Evolutionary conservation across 2,329 filamentous ascomycete species (phyloP).

Genomic region (Neocatenulostroma microsporum): DNA sequence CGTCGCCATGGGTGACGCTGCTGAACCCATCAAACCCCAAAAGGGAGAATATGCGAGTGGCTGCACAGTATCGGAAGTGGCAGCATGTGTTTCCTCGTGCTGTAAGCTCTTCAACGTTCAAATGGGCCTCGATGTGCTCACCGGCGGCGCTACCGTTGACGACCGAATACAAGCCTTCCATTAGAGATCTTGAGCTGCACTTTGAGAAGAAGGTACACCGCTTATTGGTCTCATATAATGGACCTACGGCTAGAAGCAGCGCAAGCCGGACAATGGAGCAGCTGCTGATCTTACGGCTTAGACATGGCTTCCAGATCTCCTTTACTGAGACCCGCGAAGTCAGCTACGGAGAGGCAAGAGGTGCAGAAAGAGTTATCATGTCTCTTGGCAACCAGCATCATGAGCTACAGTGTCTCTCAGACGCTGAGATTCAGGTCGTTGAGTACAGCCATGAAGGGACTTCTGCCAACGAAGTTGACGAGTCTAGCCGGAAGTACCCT

Average conservation of each 20-base stretch:
- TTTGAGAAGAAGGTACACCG: constrained; percentile 52
- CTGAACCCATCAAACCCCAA: constrained; percentile 90
- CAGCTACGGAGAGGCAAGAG: background rate
- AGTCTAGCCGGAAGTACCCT: constrained; percentile 6
- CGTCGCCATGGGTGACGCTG: constrained; percentile 86
- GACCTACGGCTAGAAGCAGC: too few species aligned
- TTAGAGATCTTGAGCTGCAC: constrained; percentile 71
- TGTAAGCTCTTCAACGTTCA: constrained; percentile 76
- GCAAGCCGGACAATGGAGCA: too few species aligned
- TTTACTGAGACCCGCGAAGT: constrained; percentile 9
- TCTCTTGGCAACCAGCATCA: constrained; percentile 89
- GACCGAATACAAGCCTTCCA: constrained; percentile 85
- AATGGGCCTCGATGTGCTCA: constrained; percentile 93
- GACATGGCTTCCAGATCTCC: constrained; percentile 91
- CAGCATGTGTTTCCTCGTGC: constrained; percentile 91
- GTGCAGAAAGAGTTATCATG: constrained; percentile 66
- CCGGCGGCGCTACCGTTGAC: constrained; percentile 88
- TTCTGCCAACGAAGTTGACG: too few species aligned
- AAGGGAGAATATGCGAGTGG: constrained; percentile 60
- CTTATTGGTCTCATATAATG: constrained; percentile 70
- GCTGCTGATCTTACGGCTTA: constrained; percentile 76
- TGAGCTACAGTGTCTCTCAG: constrained; percentile 77
- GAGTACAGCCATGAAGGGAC: constrained; percentile 59
- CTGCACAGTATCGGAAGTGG: constrained; percentile 83
- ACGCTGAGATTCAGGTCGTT: constrained; percentile 83